phyloP scores from a whole-genome alignment of 148 eudicot species.

The Chenopodium quinoa region DNA sequence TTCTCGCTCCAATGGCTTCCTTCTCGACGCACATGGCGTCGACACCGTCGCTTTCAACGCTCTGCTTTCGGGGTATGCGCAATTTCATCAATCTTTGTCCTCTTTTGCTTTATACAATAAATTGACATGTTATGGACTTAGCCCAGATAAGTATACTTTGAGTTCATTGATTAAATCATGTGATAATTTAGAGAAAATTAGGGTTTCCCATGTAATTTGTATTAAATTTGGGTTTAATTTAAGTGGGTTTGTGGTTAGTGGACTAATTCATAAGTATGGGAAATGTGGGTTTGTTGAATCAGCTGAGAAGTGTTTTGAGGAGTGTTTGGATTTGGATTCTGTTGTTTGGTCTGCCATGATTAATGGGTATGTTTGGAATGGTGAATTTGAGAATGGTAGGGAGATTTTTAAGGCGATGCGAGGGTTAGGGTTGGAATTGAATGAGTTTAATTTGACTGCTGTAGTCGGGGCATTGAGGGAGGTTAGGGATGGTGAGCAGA shows the following conservation, averaged over 20 bases:
- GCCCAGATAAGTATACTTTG: conserved; percentile 49
- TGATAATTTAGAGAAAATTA: conserved; percentile 29
- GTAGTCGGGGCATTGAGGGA: conserved; percentile 53
- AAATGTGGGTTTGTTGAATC: conserved; percentile 37
- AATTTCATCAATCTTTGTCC: conserved; percentile 19
- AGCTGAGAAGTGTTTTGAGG: conserved; percentile 56
- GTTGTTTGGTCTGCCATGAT: conserved; percentile 64
- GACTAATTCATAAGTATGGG: conserved; percentile 51
- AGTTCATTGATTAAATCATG: conserved; percentile 52
- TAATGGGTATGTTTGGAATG: conserved; percentile 66
- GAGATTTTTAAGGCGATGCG: conserved; percentile 42
- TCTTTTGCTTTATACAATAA: conserved; percentile 36
- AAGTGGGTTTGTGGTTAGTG: conserved; percentile 51
- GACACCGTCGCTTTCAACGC: conserved; percentile 50
- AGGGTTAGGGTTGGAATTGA: conserved; percentile 45
- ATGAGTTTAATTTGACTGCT: conserved; percentile 50
- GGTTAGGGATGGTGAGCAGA: conserved; percentile 46
- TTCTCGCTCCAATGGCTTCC: conserved; percentile 38
- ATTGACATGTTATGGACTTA: conserved; percentile 35
- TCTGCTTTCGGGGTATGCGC: conserved; percentile 52
- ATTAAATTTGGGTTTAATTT: conserved; percentile 46
- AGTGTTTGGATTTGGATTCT: conserved; percentile 49
- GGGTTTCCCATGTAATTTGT: conserved; percentile 46
- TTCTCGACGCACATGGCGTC: conserved; percentile 34
- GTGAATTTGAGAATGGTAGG: conserved; percentile 42